A percentile compares a stretch with the other conserved stretches of the same genome.
These are phyloP conservation scores for Sporisorium graminicola DNA, from an alignment of 1,284 basidiomycete species.

Conservation along the genomic window DNA sequence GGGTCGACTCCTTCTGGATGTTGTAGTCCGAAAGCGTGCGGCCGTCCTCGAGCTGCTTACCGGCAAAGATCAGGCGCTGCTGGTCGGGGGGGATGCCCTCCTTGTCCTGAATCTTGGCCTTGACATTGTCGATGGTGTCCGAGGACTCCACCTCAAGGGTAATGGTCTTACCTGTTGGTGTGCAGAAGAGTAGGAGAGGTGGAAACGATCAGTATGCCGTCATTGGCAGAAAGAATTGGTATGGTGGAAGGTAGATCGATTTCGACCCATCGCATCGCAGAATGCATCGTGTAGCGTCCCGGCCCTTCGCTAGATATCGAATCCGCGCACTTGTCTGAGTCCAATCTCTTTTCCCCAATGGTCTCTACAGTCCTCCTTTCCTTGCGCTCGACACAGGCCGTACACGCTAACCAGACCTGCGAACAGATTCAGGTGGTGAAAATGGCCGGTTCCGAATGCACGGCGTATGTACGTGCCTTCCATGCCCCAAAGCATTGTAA, in stretches of 20 bases:
- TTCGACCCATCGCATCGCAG: slow-evolving; percentile 16
- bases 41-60: slow-evolving; percentile 85
- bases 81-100: slow-evolving; percentile 90
- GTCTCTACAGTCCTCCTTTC: too few species aligned
- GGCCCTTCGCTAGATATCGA: too few species aligned
- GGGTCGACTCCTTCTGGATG: slow-evolving; percentile 77
- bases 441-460: too few species aligned
- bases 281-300: background rate
- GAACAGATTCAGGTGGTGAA: too few species aligned
- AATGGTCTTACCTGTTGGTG: slow-evolving; percentile 69
- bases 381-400: too few species aligned
- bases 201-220: slow-evolving; percentile 13
- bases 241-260: background rate
- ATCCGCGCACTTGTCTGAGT: too few species aligned
- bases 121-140: slow-evolving; percentile 70
- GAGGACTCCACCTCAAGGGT: slow-evolving; percentile 71
- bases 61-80: slow-evolving; percentile 97
- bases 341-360: too few species aligned
- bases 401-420: too few species aligned
- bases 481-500: too few species aligned
- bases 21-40: slow-evolving; percentile 76
- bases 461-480: too few species aligned
- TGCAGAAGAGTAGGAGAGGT: background rate
- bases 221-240: background rate
- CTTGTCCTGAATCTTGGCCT: slow-evolving; percentile 74